These are phyloP conservation scores for Diaporthe helianthi DNA, from an alignment of 2,329 filamentous ascomycete species.

Conservation along the genomic window DNA sequence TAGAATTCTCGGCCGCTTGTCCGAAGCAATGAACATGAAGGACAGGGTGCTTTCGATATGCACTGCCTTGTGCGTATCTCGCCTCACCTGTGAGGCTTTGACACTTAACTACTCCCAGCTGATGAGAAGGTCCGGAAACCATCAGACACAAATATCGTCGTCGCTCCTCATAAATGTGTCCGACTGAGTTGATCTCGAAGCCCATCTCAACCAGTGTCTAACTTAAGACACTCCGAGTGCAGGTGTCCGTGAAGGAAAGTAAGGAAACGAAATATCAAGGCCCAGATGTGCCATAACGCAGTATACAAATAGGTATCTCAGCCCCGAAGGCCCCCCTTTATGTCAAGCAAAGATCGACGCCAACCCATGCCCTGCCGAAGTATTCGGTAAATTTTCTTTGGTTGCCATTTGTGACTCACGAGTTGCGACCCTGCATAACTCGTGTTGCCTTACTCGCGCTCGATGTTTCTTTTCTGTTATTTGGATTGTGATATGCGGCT, in stretches of 20 bases:
- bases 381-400: constrained; percentile 10
- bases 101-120: not conserved
- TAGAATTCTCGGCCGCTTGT: not conserved
- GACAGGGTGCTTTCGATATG: not conserved
- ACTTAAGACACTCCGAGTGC: not conserved
- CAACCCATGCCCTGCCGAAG: constrained; percentile 21
- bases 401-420: constrained; percentile 28
- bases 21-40: not conserved
- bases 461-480: not conserved
- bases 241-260: constrained; percentile 22
- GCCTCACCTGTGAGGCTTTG: constrained; percentile 2
- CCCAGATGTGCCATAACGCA: constrained; percentile 31
- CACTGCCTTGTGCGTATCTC: not conserved
- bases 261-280: constrained; percentile 17
- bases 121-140: not conserved
- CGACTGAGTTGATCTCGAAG: not conserved
- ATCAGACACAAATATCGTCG: not conserved
- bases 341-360: constrained; percentile 32
- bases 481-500: not conserved
- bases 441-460: not conserved
- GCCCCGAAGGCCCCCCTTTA: constrained; percentile 37
- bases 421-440: constrained; percentile 11
- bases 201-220: not conserved
- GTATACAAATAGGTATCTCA: constrained; percentile 43
- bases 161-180: not conserved